Percentiles rank a stretch among this genome's conserved stretches.
Conservation (phyloP, 225 moss, liverwort and hornwort genomes). For the Bryum argenteum region DNA sequence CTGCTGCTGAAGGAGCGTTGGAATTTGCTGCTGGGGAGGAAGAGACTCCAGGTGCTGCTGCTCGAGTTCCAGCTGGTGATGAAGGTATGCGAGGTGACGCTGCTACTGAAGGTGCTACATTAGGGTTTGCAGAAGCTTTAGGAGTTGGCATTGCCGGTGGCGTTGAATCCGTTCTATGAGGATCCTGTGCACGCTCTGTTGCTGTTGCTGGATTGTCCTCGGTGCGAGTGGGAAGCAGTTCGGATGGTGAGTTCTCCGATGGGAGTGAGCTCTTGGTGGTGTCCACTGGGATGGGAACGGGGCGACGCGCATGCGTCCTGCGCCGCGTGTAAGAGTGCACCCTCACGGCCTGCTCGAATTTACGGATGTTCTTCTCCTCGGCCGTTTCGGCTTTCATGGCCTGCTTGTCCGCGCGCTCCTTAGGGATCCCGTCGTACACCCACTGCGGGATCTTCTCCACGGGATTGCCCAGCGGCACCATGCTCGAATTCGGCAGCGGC, state of each 20-base stretch:
- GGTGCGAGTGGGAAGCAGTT: constrained; percentile 10
- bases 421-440: constrained; percentile 48
- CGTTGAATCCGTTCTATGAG: constrained; percentile 15
- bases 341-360: constrained; percentile 37
- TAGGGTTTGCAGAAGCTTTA: constrained; percentile 22
- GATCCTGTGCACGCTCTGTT: constrained; percentile 5
- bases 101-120: background rate
- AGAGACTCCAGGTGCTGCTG: constrained; percentile 1
- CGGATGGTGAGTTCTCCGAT: constrained; percentile 16
- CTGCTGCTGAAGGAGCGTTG: background rate
- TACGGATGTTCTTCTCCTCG: constrained; percentile 39
- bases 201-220: constrained; percentile 17
- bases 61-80: background rate
- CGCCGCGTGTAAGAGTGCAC: constrained; percentile 40
- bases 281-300: constrained; percentile 12
- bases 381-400: constrained; percentile 36
- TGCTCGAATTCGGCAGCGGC: constrained; percentile 41
- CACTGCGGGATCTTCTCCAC: constrained; percentile 56
- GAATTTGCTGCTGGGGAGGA: background rate
- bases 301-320: constrained; percentile 32
- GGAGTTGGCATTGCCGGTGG: constrained; percentile 19
- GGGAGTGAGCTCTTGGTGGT: constrained; percentile 9
- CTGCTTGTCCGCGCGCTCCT: constrained; percentile 36
- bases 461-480: constrained; percentile 48
- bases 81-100: constrained; percentile 8